Evolutionary conservation across 2,329 filamentous ascomycete species (phyloP).

Genomic region (Colletotrichum sp.): DNA sequence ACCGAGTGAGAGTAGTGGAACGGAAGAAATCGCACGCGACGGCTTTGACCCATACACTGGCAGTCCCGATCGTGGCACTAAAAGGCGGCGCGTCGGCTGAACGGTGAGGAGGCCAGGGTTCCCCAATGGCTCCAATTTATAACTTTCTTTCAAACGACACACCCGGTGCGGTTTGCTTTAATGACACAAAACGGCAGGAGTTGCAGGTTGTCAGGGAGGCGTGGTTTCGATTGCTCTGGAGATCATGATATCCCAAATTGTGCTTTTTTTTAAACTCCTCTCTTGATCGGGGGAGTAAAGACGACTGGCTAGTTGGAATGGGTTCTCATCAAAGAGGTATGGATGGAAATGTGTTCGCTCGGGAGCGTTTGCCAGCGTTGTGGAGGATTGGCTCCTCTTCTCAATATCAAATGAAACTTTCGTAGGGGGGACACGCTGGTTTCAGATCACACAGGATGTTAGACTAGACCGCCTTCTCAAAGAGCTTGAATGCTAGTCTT

Average conservation of each 20-base stretch:
- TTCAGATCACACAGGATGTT: not conserved
- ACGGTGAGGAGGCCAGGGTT: not conserved
- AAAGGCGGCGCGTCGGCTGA: conserved; percentile 40
- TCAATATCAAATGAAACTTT: not conserved
- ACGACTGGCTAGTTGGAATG: not conserved
- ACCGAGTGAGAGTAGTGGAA: conserved; percentile 48
- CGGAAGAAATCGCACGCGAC: conserved; percentile 54
- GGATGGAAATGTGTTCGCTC: not conserved
- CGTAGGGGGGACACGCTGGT: not conserved
- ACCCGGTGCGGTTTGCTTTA: not conserved
- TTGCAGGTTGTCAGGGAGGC: not conserved
- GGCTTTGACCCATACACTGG: conserved; percentile 37
- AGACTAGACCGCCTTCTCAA: not conserved
- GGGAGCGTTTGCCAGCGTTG: not conserved
- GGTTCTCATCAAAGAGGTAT: not conserved
- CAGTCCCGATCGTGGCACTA: conserved; percentile 32
- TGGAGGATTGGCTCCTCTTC: not conserved
- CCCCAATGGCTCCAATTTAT: not conserved
- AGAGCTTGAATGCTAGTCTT: not conserved
- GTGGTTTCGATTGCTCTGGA: not conserved
- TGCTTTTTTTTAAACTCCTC: not conserved
- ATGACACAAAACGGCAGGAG: conserved; percentile 3
- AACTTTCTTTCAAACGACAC: not conserved
- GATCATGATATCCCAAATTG: conserved; percentile 9
- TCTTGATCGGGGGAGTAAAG: not conserved